Evolutionary conservation across 306 rosid species (phyloP).

Genomic region (Malus sylvestris): DNA sequence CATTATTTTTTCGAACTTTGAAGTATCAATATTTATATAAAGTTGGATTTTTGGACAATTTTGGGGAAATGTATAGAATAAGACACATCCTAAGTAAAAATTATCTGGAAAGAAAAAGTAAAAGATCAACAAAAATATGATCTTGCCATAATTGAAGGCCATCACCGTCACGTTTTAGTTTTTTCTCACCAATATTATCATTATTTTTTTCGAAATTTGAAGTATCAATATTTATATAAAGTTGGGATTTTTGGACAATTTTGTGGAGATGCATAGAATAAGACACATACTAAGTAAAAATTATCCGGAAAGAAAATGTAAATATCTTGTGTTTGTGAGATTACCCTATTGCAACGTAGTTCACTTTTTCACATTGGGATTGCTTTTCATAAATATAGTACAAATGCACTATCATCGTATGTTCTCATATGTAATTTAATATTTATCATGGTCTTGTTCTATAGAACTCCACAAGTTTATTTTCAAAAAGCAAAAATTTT

Average conservation of each 20-base stretch:
- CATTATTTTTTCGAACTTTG: background rate
- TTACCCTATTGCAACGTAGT: background rate
- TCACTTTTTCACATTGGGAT: background rate
- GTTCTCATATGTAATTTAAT: background rate
- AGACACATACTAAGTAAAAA: background rate
- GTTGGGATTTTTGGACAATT: background rate
- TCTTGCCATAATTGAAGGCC: background rate
- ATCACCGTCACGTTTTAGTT: background rate
- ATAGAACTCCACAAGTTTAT: background rate
- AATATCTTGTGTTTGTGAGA: background rate
- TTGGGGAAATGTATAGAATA: background rate
- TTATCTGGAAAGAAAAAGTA: background rate
- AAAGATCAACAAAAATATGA: background rate
- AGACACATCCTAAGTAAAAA: background rate
- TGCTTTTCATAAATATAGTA: background rate
- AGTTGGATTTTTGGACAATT: background rate
- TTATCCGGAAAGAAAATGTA: background rate
- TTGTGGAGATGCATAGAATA: background rate
- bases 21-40: background rate
- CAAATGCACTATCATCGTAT: background rate
- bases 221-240: background rate
- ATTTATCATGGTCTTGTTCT: background rate
- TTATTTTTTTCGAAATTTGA: background rate
- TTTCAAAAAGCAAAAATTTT: background rate
- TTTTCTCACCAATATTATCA: background rate